Conservation (phyloP, 2,329 filamentous ascomycete species). For the Aspergillus pseudoviridinutans region DNA sequence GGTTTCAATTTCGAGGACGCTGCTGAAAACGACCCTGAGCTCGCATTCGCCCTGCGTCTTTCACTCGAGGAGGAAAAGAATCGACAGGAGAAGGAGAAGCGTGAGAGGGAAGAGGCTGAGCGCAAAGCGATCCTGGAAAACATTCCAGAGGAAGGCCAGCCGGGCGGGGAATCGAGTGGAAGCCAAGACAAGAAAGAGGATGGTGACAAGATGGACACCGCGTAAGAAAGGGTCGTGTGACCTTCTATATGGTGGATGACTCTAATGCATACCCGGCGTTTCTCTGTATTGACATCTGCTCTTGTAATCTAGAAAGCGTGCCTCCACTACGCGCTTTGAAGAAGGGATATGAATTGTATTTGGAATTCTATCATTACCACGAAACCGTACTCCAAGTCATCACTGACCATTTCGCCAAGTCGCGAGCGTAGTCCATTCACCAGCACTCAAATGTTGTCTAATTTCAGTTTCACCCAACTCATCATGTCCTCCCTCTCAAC, state of each 20-base stretch:
- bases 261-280: constrained; percentile 39
- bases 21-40: constrained; percentile 76
- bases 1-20: constrained; percentile 78
- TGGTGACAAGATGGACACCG: constrained; percentile 86
- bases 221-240: constrained; percentile 47
- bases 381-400: neutral
- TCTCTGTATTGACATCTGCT: constrained; percentile 19
- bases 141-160: constrained; percentile 73
- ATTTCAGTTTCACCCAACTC: neutral
- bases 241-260: constrained; percentile 20
- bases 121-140: constrained; percentile 74
- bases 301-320: constrained; percentile 17
- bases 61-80: constrained; percentile 98
- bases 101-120: constrained; percentile 67
- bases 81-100: constrained; percentile 78
- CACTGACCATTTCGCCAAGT: neutral
- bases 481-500: constrained; percentile 59
- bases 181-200: constrained; percentile 52
- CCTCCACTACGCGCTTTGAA: constrained; percentile 11
- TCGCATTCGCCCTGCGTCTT: constrained; percentile 92
- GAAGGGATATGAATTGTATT: constrained; percentile 4
- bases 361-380: neutral
- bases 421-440: neutral
- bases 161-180: constrained; percentile 62
- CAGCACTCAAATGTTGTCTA: neutral